Conservation (phyloP, 495 filamentous ascomycete species). For the Parmelia sp. region DNA sequence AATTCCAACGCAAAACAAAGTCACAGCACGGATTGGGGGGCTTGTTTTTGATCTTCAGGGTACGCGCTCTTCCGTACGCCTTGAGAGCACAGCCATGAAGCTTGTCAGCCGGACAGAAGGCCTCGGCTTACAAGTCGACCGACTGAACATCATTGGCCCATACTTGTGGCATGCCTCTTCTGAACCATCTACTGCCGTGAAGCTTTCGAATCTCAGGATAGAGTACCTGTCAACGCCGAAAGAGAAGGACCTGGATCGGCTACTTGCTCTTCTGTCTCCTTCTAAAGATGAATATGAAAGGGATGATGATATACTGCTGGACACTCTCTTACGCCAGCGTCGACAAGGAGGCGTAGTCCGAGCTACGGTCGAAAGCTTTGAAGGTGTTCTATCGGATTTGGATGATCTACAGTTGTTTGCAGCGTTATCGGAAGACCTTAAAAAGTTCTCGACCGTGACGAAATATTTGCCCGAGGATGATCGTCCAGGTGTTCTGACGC, state of each 20-base stretch:
- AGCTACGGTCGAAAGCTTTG: constrained; percentile 55
- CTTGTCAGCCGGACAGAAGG: constrained; percentile 63
- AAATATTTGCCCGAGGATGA: constrained; percentile 97
- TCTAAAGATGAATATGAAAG: constrained; percentile 88
- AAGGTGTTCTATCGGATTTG: constrained; percentile 50
- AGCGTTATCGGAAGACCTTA: constrained; percentile 68
- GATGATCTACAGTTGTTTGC: constrained; percentile 57
- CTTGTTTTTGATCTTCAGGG: constrained; percentile 66
- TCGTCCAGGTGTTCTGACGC: constrained; percentile 76
- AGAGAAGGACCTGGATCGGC: constrained; percentile 70
- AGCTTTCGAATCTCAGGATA: constrained; percentile 58
- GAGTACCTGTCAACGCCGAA: constrained; percentile 70
- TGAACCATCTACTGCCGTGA: constrained; percentile 46
- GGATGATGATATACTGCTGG: constrained; percentile 90
- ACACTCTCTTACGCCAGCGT: constrained; percentile 84
- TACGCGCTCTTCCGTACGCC: constrained; percentile 62
- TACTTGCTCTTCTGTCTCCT: constrained; percentile 82
- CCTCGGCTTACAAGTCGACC: constrained; percentile 65
- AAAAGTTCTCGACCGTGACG: constrained; percentile 74
- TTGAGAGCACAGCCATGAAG: constrained; percentile 76
- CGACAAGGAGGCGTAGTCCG: constrained; percentile 82
- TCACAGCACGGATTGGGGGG: constrained; percentile 71
- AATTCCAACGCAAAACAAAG: constrained; percentile 50
- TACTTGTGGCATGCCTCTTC: constrained; percentile 43
- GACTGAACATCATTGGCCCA: constrained; percentile 66